Conservation (phyloP, 208 protist genomes). For the Crithidia expoeki region DNA sequence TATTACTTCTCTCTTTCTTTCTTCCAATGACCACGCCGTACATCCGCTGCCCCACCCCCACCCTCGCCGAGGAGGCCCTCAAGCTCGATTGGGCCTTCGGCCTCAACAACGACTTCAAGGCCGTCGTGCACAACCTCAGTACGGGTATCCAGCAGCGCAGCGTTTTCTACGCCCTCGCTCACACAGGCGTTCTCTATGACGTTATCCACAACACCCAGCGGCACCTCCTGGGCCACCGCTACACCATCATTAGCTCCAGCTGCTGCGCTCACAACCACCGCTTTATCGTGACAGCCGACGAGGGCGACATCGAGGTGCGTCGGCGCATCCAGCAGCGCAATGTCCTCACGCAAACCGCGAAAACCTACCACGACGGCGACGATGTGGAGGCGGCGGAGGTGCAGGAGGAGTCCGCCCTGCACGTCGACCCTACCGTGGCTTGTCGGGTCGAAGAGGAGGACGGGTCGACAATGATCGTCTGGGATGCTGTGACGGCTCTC, state of each 20-base stretch:
- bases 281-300: conserved; percentile 93
- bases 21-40: conserved; percentile 28
- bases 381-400: conserved; percentile 30
- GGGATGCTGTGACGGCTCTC: conserved; percentile 86
- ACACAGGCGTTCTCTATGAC: conserved; percentile 94
- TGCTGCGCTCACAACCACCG: conserved; percentile 83
- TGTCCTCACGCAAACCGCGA: conserved; percentile 18
- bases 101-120: conserved; percentile 89
- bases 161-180: conserved; percentile 92
- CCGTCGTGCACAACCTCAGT: conserved; percentile 90
- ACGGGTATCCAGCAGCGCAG: conserved; percentile 49
- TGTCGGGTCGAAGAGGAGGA: conserved; percentile 75
- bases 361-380: conserved; percentile 2
- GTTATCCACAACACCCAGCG: conserved; percentile 82
- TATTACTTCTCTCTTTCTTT: not conserved
- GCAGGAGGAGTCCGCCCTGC: conserved; percentile 45
- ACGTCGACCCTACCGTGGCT: conserved; percentile 52
- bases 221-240: conserved; percentile 91
- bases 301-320: conserved; percentile 57
- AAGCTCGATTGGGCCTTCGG: conserved; percentile 91
- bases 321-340: conserved; percentile 22
- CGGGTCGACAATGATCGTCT: conserved; percentile 93
- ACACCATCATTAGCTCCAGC: conserved; percentile 76
- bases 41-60: conserved; percentile 30
- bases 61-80: conserved; percentile 62